Percentiles rank a stretch among this genome's conserved stretches.
Evolutionary conservation across 345 rosid species (phyloP).

Genomic region (Odontarrhena argentea): DNA sequence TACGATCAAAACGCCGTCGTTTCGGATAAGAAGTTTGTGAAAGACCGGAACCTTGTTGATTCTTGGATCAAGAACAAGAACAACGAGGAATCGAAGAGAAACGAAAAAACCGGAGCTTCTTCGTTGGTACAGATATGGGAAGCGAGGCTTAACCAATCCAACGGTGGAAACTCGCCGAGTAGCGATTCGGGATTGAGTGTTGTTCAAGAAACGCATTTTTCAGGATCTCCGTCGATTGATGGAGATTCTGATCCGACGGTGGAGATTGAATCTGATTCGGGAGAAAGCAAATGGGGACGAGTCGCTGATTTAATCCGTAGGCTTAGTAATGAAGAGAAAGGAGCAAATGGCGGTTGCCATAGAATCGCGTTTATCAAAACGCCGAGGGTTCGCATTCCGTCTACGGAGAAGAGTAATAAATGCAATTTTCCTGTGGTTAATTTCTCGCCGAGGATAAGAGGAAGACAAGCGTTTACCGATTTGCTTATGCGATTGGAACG

Average conservation of each 20-base stretch:
- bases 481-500: constrained; percentile 66
- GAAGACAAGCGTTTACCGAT: constrained; percentile 78
- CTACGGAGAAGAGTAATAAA: constrained; percentile 31
- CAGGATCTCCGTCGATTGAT: background rate
- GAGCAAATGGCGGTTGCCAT: constrained; percentile 29
- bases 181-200: constrained; percentile 27
- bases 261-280: constrained; percentile 38
- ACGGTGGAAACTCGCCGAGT: constrained; percentile 35
- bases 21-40: constrained; percentile 55
- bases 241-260: constrained; percentile 34
- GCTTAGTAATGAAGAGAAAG: constrained; percentile 41
- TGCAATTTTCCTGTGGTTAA: constrained; percentile 36
- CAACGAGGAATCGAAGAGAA: constrained; percentile 20
- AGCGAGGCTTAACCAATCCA: constrained; percentile 59
- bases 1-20: constrained; percentile 34
- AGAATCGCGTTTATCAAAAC: constrained; percentile 29
- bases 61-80: constrained; percentile 30
- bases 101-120: constrained; percentile 54
- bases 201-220: constrained; percentile 27
- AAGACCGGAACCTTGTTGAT: constrained; percentile 39
- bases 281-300: constrained; percentile 55
- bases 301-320: constrained; percentile 66
- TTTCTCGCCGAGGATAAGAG: constrained; percentile 61
- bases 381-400: constrained; percentile 18
- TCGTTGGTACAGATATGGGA: constrained; percentile 97